Evolutionary conservation across 306 rosid genomes (phyloP), one percentile per base, ranked within the genome.

Genomic region (Begonia fuchsioides): DNA sequence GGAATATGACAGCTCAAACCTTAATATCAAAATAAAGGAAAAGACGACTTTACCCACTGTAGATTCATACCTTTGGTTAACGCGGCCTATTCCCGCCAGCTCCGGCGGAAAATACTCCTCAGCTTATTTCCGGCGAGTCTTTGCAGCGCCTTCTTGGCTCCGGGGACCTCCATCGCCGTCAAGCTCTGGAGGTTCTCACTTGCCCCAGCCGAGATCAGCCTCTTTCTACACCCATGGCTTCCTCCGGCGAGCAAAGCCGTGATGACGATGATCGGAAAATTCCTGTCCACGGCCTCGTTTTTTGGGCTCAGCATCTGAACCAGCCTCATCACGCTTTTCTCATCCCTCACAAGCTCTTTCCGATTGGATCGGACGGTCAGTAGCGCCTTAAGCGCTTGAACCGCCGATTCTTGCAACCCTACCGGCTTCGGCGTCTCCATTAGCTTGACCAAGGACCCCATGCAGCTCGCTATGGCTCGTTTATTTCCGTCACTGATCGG

Each of bases 391-490:
- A 76, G 67, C 19, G 78, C 77, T 43, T 47, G 56, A 14, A 70
- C 67, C 16, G 78, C 82, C 53, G 65, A 54, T 6, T 71, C 78
- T 12, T 76, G 82, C 11, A 71, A 48, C 13, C 82, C 82, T 35
- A 47, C 72, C 32, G 78, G 82, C 46, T 76, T 76, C 12, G 82
- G 82, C 18, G 62, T 63, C 65, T 76, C 75, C 82, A 76, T 68
- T 32, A 76, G 70, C 78, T 72, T 76, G 16, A 76, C 68, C 54
- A 76, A 38, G 11, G 82, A 64, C 8, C 62, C 70, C 82, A 71
- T 68, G 48, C 75, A 71, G 45, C 70, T 49, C 7, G 67, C 50
- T n/a, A 76, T 68, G 14, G 78, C 82, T 52, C 82, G 72, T 58
- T 76, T 76, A 44, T 71, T 76, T 10, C 82, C 82, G 8, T 76